Conservation (phyloP, 495 filamentous ascomycete species). For the Trichoderma reesei region DNA sequence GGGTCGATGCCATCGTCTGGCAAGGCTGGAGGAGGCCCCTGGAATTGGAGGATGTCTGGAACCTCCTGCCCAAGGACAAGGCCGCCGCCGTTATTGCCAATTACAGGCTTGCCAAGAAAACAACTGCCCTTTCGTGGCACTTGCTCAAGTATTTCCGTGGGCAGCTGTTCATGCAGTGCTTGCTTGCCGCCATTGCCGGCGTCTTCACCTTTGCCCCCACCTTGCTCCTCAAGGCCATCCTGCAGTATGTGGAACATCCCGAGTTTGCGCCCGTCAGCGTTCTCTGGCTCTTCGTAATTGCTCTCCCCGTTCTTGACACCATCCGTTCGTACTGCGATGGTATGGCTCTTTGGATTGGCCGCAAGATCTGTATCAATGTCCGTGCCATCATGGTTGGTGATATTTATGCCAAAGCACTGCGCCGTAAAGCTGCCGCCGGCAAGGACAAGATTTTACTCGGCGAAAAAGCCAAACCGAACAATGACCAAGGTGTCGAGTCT, state of each 20-base stretch:
- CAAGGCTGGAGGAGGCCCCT: conserved; percentile 83
- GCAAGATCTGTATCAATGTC: conserved; percentile 85
- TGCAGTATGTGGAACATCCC: conserved; percentile 87
- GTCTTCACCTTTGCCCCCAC: conserved; percentile 86
- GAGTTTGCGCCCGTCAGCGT: conserved; percentile 70
- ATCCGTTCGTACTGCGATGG: conserved; percentile 69
- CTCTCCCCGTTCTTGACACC: conserved; percentile 72
- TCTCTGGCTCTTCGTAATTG: conserved; percentile 90
- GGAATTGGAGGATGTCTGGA: conserved; percentile 83
- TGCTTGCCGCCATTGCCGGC: conserved; percentile 69
- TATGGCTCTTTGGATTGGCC: conserved; percentile 87
- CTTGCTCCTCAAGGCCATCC: conserved; percentile 77
- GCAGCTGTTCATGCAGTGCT: conserved; percentile 63
- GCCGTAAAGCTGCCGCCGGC: conserved; percentile 76
- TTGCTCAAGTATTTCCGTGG: conserved; percentile 74
- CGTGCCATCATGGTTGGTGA: conserved; percentile 95
- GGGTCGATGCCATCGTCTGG: conserved; percentile 84
- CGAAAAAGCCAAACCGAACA: conserved; percentile 17
- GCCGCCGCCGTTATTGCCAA: conserved; percentile 66
- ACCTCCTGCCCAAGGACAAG: conserved; percentile 78
- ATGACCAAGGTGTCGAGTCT: conserved; percentile 24
- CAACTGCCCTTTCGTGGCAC: conserved; percentile 68
- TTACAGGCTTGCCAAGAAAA: conserved; percentile 81
- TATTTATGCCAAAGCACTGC: conserved; percentile 93
- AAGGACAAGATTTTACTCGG: conserved; percentile 45